Evolutionary conservation across 495 filamentous ascomycete species (phyloP).

Genomic region (Polyplosphaeria fusca): DNA sequence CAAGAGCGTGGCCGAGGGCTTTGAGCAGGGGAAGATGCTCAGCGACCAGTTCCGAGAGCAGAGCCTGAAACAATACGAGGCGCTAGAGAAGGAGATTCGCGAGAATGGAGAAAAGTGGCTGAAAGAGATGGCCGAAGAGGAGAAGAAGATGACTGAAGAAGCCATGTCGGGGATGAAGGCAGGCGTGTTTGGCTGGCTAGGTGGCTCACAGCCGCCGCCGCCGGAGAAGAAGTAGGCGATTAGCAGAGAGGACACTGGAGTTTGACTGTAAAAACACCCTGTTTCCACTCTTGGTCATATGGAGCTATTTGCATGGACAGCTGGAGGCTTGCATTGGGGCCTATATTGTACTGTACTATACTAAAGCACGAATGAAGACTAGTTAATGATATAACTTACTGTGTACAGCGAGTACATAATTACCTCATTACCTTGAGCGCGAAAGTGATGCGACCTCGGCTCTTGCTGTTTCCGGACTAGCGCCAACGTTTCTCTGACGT

Average conservation of each 20-base stretch:
- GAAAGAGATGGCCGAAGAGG: slow-evolving; percentile 78
- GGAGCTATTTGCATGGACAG: slow-evolving; percentile 10
- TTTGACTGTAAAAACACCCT: slow-evolving; percentile 10
- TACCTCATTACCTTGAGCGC: too few relatives aligned
- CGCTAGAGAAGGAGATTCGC: slow-evolving; percentile 81
- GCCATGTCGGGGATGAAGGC: slow-evolving; percentile 83
- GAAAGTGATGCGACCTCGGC: too few relatives aligned
- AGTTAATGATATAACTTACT: too few relatives aligned
- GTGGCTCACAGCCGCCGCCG: neutral
- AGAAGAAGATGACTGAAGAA: slow-evolving; percentile 83
- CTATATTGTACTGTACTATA: too few relatives aligned
- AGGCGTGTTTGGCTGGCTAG: slow-evolving; percentile 50
- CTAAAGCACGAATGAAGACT: too few relatives aligned
- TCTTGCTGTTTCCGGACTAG: too few relatives aligned
- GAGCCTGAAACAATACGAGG: slow-evolving; percentile 83
- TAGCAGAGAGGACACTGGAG: neutral
- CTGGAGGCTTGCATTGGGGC: too few relatives aligned
- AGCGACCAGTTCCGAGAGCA: slow-evolving; percentile 88
- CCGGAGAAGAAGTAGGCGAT: slow-evolving; percentile 1
- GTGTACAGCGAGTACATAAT: too few relatives aligned
- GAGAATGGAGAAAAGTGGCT: slow-evolving; percentile 93
- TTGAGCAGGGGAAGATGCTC: slow-evolving; percentile 88
- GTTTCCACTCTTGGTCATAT: slow-evolving; percentile 15
- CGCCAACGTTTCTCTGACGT: too few relatives aligned
- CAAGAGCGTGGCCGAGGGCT: slow-evolving; percentile 63